Base-by-base conservation (phyloP, 169 alveolate genomes). In the Plasmodium vivax region DNA sequence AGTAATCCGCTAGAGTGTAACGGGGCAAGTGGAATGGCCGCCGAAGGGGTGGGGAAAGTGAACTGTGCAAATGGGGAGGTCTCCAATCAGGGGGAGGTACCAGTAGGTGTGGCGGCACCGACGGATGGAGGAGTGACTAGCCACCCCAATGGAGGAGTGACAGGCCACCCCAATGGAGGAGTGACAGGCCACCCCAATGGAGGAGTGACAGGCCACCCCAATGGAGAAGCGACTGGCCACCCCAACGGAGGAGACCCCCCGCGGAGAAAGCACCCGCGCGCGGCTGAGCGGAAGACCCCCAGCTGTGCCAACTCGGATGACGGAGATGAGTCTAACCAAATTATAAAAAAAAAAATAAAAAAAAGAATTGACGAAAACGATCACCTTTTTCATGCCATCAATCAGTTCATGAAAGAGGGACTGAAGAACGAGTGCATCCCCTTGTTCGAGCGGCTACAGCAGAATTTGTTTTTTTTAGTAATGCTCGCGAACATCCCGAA, bases 391-490 rank as follows among this genome's bases (percentile, higher is more conserved):
- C 32, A 32, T 47, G 79, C 87, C 2, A 85, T 85, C 54, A 85
- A 85, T 85, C 81, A 85, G 56, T 75, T 85, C 77, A 34, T 85
- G 62, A n/a, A 41, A 7, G 58, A 74, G 10, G 93, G 93, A 16
- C 30, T 85, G 6, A 85, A 85, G 75, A 75, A 85, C 75, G 93
- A 85, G 19, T 85, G 93, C 68, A 85, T 85, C n/a, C 93, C 93
- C 0, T 75, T 85, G 81, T 85, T 85, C 75, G 87, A 85, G 38
- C 75, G 93, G 3, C 43, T 85, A 2, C 93, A 85, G 30, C 93
- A 85, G 19, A 85, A 85, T 54, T 47, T 85, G 36, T 85, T 85
- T 85, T 85, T 85, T 75, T 85, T 85, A 85, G 93, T 85, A 12
- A 75, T 74, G 87, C 80, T 85, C 8, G 93, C 93, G 27, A 85